phyloP scores from a whole-genome alignment of 768 basidiomycete species.

The Paxillus involutus region DNA sequence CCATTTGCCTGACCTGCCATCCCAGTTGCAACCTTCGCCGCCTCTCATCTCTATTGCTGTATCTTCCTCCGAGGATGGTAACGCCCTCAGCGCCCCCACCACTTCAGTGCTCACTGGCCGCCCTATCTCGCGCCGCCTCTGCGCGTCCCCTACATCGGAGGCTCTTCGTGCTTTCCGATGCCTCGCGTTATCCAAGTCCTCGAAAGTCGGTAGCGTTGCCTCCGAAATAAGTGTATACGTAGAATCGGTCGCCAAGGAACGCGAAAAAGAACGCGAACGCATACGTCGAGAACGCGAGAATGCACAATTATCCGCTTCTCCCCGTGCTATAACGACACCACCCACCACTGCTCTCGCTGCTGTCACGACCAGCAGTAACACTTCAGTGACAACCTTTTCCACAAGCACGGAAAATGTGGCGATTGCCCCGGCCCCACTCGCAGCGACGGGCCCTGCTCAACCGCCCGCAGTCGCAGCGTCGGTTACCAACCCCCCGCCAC shows the following conservation, averaged over 20 bases:
- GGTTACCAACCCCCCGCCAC: conserved; percentile 23
- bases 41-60: conserved; percentile 36
- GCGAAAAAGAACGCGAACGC: conserved; percentile 76
- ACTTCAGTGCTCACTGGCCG: conserved; percentile 17
- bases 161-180: conserved; percentile 45
- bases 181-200: conserved; percentile 51
- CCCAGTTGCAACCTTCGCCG: conserved; percentile 58
- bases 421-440: conserved; percentile 20
- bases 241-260: conserved; percentile 71
- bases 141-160: conserved; percentile 38
- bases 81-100: neutral
- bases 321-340: conserved; percentile 23
- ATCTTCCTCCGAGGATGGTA: conserved; percentile 15
- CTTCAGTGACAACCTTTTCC: conserved; percentile 15
- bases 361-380: conserved; percentile 5
- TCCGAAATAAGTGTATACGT: conserved; percentile 68
- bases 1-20: conserved; percentile 62
- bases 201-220: conserved; percentile 53
- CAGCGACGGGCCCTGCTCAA: conserved; percentile 13
- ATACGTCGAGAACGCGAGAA: conserved; percentile 66
- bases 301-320: conserved; percentile 31
- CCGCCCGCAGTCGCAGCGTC: conserved; percentile 10
- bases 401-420: conserved; percentile 8
- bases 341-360: conserved; percentile 12
- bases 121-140: conserved; percentile 32